These are phyloP conservation scores for Ceratobasidium sp. DNA, from an alignment of 1,284 basidiomycete species.

Conservation along the genomic window DNA sequence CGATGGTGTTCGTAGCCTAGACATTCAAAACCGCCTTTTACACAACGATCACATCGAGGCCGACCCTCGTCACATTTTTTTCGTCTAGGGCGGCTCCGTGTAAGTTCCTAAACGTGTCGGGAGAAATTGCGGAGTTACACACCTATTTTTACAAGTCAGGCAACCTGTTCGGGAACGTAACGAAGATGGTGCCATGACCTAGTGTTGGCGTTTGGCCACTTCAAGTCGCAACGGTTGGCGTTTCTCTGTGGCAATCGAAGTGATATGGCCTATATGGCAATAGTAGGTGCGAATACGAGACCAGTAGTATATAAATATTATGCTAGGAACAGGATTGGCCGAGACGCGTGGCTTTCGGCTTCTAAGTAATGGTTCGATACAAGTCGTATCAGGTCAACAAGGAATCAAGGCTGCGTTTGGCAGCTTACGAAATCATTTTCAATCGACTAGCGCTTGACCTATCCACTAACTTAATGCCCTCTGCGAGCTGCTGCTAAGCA, in stretches of 20 bases:
- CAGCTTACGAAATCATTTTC: constrained; percentile 21
- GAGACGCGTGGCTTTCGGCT: constrained; percentile 18
- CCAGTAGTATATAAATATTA: constrained; percentile 20
- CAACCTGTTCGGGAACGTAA: constrained; percentile 42
- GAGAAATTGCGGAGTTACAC: background rate
- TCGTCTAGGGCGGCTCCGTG: constrained; percentile 2
- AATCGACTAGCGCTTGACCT: constrained; percentile 31
- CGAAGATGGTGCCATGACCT: constrained; percentile 39
- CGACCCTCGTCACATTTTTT: constrained; percentile 41
- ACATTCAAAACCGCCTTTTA: constrained; percentile 37
- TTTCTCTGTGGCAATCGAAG: background rate
- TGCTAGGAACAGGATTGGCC: background rate
- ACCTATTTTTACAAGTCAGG: constrained; percentile 44
- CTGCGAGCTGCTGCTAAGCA: constrained; percentile 75
- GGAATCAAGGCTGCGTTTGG: background rate
- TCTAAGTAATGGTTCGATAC: constrained; percentile 34
- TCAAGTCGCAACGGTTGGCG: background rate
- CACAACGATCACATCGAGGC: constrained; percentile 37
- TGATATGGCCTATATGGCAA: background rate
- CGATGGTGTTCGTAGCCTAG: constrained; percentile 40
- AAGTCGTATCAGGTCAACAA: constrained; percentile 26
- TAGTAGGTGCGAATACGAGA: background rate
- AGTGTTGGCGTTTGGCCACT: background rate
- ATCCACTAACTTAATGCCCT: constrained; percentile 31
- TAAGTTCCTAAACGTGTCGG: background rate